Conservation (phyloP, 78 protist genomes). For the Planoprotostelium fungivorum region DNA sequence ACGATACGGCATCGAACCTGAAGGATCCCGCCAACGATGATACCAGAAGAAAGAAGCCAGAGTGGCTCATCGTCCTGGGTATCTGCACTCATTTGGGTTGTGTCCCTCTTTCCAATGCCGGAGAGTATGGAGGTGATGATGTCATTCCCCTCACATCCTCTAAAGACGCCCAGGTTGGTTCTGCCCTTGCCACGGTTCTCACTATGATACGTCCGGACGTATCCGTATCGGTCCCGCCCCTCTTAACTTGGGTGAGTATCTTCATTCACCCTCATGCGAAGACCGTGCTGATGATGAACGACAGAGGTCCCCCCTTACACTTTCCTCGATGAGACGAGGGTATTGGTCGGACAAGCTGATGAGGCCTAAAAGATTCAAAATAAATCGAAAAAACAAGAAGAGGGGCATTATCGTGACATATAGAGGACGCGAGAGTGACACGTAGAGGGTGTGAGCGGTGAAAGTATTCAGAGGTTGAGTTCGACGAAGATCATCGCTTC, state of each 20-base stretch:
- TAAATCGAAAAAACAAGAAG: no score
- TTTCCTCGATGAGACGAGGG: background rate
- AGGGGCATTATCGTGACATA: no score
- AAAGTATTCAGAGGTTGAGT: no score
- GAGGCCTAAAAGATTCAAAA: no score
- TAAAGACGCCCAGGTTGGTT: slow-evolving; percentile 59
- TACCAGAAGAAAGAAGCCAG: slow-evolving; percentile 65
- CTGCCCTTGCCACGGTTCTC: slow-evolving; percentile 99
- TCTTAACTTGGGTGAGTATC: slow-evolving; percentile 14
- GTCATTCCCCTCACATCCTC: background rate
- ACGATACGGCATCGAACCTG: slow-evolving; percentile 15
- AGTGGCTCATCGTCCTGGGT: slow-evolving; percentile 86
- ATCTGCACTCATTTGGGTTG: slow-evolving; percentile 98
- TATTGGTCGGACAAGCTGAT: background rate
- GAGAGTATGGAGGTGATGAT: slow-evolving; percentile 75
- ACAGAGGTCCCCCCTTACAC: background rate
- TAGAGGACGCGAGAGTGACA: no score
- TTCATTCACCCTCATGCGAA: background rate
- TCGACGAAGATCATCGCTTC: no score
- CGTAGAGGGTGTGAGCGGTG: no score
- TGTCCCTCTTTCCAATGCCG: slow-evolving; percentile 88
- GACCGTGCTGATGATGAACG: background rate
- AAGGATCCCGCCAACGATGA: slow-evolving; percentile 44
- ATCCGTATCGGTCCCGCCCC: slow-evolving; percentile 82
- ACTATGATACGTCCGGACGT: slow-evolving; percentile 95